Percentiles rank a stretch among this genome's conserved stretches.
These are phyloP conservation scores for Talaromyces rugulosus DNA, from an alignment of 2,329 filamentous ascomycete genomes.

Conservation along the genomic window DNA sequence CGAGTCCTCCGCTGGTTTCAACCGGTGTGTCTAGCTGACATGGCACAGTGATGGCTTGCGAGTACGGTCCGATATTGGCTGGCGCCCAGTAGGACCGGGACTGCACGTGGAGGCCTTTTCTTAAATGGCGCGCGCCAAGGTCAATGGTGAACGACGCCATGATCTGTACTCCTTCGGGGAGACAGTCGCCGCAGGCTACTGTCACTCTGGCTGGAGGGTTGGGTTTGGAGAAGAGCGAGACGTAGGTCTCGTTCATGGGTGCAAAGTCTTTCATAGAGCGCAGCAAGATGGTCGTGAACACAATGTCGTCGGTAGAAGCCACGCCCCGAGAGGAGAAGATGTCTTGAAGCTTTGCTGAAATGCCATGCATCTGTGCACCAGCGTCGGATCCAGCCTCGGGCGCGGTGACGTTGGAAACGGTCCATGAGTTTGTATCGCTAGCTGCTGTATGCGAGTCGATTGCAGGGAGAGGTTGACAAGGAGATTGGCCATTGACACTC, in stretches of 20 bases:
- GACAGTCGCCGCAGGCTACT: conserved; percentile 65
- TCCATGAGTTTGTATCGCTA: conserved; percentile 25
- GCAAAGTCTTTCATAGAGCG: conserved; percentile 77
- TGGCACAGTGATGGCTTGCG: conserved; percentile 69
- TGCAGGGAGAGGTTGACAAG: background rate
- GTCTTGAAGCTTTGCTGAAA: conserved; percentile 22
- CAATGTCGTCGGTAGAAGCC: conserved; percentile 34
- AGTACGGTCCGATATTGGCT: conserved; percentile 95
- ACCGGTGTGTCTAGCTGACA: conserved; percentile 27
- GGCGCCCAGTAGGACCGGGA: conserved; percentile 95
- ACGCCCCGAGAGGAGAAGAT: background rate
- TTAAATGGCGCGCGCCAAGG: conserved; percentile 24
- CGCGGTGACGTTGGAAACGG: conserved; percentile 35
- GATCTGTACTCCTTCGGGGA: conserved; percentile 59
- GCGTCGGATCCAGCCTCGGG: conserved; percentile 36
- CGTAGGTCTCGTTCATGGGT: conserved; percentile 70
- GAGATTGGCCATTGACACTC: background rate
- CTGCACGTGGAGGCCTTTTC: conserved; percentile 75
- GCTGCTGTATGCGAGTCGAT: conserved; percentile 11
- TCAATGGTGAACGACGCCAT: conserved; percentile 55
- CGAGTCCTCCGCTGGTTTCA: conserved; percentile 28
- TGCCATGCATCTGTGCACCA: conserved; percentile 37
- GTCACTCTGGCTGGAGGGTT: conserved; percentile 85
- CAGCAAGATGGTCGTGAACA: conserved; percentile 61
- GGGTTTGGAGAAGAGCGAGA: conserved; percentile 65